Conservation (phyloP, 2,329 filamentous ascomycete genomes). For the Ophiocordyceps camponoti-saundersi region DNA sequence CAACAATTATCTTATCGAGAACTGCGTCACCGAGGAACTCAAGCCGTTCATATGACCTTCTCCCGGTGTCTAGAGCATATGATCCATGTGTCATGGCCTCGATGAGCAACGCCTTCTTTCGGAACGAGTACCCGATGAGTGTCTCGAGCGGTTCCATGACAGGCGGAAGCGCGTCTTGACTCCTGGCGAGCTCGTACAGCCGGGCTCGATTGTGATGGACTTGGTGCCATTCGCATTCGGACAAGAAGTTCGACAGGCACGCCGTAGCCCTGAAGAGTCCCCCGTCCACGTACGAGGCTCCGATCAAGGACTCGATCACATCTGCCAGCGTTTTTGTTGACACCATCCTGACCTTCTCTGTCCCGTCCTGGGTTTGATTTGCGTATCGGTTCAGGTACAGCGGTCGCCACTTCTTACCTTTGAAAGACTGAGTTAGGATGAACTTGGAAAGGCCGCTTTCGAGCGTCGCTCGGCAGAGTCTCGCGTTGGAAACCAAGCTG, state of each 20-base stretch:
- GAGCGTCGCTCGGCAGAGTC: conserved; percentile 49
- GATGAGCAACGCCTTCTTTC: conserved; percentile 47
- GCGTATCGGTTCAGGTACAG: conserved; percentile 31
- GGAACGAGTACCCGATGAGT: conserved; percentile 57
- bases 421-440: conserved; percentile 53
- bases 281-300: conserved; percentile 54
- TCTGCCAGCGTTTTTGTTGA: conserved; percentile 76
- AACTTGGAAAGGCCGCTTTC: conserved; percentile 51
- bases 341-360: conserved; percentile 19
- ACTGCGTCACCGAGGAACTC: conserved; percentile 82
- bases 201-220: conserved; percentile 20
- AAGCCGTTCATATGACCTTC: conserved; percentile 45
- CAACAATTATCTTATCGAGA: conserved; percentile 61
- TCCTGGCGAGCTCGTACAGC: conserved; percentile 25
- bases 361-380: conserved; percentile 3
- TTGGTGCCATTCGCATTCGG: conserved; percentile 36
- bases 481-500: conserved; percentile 54
- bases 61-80: conserved; percentile 22
- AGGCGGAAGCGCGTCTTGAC: conserved; percentile 16
- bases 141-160: conserved; percentile 37
- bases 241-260: conserved; percentile 52
- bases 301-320: conserved; percentile 72
- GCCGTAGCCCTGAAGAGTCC: conserved; percentile 43
- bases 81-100: conserved; percentile 74
- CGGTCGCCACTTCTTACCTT: conserved; percentile 55